phyloP scores from a whole-genome alignment of 306 rosid genomes.

The Cucurbita ficifolia region DNA sequence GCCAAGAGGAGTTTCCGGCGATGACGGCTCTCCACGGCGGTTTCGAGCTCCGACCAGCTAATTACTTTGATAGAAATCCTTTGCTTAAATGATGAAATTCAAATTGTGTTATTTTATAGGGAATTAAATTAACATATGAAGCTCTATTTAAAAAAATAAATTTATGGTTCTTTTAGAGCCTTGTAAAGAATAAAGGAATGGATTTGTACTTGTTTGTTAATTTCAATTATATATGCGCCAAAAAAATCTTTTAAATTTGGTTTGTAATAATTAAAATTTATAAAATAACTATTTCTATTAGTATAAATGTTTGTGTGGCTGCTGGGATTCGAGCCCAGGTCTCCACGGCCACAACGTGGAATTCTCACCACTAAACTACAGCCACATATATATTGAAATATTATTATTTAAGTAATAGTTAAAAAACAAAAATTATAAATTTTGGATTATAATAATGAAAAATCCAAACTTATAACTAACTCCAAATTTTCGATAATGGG shows the following conservation, averaged over 20 bases:
- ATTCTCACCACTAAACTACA: neutral
- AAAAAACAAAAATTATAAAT: too few species aligned
- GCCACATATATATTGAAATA: neutral
- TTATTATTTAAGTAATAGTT: too few species aligned
- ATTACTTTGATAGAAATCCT: slow-evolving; percentile 57
- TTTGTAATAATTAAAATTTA: too few species aligned
- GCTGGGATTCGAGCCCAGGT: neutral
- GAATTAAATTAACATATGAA: neutral
- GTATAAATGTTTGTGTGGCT: neutral
- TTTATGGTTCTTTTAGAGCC: neutral
- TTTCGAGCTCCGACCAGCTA: slow-evolving; percentile 77
- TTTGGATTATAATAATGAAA: too few species aligned
- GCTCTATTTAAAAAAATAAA: neutral
- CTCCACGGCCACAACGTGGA: neutral
- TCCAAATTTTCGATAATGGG: too few species aligned
- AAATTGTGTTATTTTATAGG: neutral
- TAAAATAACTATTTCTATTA: too few species aligned
- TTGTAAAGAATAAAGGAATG: neutral
- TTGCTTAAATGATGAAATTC: slow-evolving; percentile 14
- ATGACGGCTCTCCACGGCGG: slow-evolving; percentile 66
- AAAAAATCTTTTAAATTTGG: too few species aligned
- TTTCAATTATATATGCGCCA: too few species aligned
- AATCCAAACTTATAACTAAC: too few species aligned
- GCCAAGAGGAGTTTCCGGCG: slow-evolving; percentile 74
- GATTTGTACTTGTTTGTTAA: neutral